phyloP scores from a whole-genome alignment of 129 eudicot species.

The Rutidosis leptorrhynchoides region DNA sequence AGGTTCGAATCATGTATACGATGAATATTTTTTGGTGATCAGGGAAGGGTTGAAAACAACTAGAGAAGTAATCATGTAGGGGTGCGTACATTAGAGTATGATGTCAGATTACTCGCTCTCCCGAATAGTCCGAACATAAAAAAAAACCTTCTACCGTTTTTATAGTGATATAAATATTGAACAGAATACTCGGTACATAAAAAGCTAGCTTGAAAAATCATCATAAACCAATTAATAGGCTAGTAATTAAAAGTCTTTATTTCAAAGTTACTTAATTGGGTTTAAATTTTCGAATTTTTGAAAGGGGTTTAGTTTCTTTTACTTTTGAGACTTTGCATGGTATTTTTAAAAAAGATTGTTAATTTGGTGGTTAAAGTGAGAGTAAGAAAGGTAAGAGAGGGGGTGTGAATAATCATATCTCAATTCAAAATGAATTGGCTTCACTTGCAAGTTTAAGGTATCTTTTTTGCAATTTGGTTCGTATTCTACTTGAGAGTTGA shows the following conservation, averaged over 20 bases:
- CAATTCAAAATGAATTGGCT: slow-evolving; percentile 15
- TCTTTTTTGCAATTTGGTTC: slow-evolving; percentile 16
- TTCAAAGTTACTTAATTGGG: not conserved
- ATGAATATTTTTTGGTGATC: no score
- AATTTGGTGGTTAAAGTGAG: slow-evolving; percentile 28
- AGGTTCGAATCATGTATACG: no score
- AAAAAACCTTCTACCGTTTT: no score
- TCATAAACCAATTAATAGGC: not conserved
- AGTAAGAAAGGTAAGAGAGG: slow-evolving; percentile 23
- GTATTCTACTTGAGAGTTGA: slow-evolving; percentile 12
- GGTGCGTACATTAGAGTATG: no score
- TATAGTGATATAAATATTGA: no score
- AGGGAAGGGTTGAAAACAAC: no score
- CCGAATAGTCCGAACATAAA: no score
- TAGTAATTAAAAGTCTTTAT: not conserved
- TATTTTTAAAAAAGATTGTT: slow-evolving; percentile 20
- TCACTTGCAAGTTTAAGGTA: slow-evolving; percentile 10
- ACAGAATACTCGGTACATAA: no score
- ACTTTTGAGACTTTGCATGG: slow-evolving; percentile 21
- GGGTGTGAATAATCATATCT: slow-evolving; percentile 6
- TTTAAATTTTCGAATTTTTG: slow-evolving; percentile 1
- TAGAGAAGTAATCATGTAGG: no score
- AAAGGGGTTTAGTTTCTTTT: slow-evolving; percentile 25
- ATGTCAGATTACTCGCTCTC: no score
- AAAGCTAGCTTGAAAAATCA: no score